Percentiles rank a stretch among this genome's conserved stretches.
phyloP scores from a whole-genome alignment of 495 filamentous ascomycete species.

The Tuber indicum region DNA sequence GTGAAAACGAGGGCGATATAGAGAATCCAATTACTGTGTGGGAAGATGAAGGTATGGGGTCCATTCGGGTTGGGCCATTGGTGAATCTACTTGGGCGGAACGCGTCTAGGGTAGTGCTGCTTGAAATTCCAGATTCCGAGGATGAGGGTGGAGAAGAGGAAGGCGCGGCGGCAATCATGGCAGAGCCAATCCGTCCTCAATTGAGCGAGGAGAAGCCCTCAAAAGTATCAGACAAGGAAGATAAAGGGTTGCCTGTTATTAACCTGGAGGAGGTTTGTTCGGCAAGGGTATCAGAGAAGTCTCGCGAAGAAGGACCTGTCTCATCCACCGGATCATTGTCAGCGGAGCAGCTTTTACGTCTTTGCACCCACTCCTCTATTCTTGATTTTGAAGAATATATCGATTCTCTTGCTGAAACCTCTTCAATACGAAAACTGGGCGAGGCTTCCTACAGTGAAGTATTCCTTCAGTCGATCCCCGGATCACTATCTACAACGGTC shows the following conservation, averaged over 20 bases:
- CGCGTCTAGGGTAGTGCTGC: background rate
- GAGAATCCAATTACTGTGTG: conserved; percentile 29
- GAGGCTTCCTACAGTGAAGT: conserved; percentile 42
- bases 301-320: background rate
- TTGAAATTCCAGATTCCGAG: conserved; percentile 20
- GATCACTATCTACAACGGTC: conserved; percentile 20
- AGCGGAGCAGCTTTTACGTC: conserved; percentile 24
- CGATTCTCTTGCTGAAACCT: conserved; percentile 14
- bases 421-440: conserved; percentile 34
- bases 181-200: background rate
- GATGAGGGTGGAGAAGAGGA: conserved; percentile 12
- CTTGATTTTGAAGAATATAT: conserved; percentile 36
- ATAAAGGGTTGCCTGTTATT: conserved; percentile 2
- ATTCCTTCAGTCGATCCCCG: conserved; percentile 25
- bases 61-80: conserved; percentile 12
- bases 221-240: background rate
- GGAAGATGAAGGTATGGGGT: conserved; percentile 25
- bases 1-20: conserved; percentile 9
- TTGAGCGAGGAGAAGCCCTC: background rate
- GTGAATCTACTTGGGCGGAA: background rate
- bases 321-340: conserved; percentile 3
- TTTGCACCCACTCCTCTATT: conserved; percentile 24
- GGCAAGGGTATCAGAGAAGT: background rate
- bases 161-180: conserved; percentile 2
- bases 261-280: background rate